A percentile compares a stretch with the other conserved stretches of the same genome.
Conservation (phyloP, 768 basidiomycete genomes). For the Xerocomellus amylosporus region DNA sequence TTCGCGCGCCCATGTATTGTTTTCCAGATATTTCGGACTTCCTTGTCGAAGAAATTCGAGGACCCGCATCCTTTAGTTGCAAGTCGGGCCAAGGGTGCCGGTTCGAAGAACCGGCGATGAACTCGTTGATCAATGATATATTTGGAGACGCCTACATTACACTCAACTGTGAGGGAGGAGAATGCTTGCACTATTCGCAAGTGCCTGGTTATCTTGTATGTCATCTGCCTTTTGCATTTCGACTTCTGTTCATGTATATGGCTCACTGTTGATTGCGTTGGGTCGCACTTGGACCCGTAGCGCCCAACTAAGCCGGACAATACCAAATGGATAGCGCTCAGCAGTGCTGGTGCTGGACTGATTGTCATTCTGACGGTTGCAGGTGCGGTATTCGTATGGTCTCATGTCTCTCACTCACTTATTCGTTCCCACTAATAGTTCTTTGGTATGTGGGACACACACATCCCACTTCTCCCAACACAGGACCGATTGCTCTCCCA, state of each 20-base stretch:
- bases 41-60: conserved; percentile 82
- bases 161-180: conserved; percentile 81
- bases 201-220: conserved; percentile 87
- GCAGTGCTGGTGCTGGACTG: conserved; percentile 72
- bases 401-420: neutral
- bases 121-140: conserved; percentile 86
- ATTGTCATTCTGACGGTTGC: conserved; percentile 69
- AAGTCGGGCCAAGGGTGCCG: conserved; percentile 66
- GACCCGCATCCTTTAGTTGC: conserved; percentile 87
- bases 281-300: conserved; percentile 32
- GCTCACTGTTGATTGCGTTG: neutral
- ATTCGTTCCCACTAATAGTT: conserved; percentile 37
- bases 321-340: conserved; percentile 77
- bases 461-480: conserved; percentile 37
- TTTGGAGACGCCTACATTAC: conserved; percentile 93
- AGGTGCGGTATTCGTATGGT: conserved; percentile 36
- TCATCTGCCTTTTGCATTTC: neutral
- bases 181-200: conserved; percentile 90
- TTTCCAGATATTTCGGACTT: conserved; percentile 84
- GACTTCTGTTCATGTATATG: neutral
- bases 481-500: conserved; percentile 80
- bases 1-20: neutral
- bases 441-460: conserved; percentile 92
- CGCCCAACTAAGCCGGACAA: conserved; percentile 82
- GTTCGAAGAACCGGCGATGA: conserved; percentile 98